A percentile compares a stretch with the other conserved stretches of the same genome.
Conservation (phyloP, 768 basidiomycete species). For the Lepiota subincarnata region DNA sequence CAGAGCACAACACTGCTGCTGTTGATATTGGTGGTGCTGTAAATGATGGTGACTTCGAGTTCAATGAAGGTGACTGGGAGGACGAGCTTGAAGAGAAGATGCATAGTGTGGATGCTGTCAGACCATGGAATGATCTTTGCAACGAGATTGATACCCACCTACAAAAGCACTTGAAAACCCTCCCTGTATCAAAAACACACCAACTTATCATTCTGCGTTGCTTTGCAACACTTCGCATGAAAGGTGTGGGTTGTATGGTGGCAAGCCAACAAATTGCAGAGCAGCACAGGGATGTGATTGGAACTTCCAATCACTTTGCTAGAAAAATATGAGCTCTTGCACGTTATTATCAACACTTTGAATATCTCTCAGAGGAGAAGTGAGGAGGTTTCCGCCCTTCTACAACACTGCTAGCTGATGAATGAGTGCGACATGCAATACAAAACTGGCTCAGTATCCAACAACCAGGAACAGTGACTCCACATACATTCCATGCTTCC, state of each 20-base stretch:
- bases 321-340: conserved; percentile 22
- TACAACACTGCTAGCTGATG: conserved; percentile 19
- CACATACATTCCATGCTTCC: conserved; percentile 18
- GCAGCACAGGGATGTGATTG: conserved; percentile 26
- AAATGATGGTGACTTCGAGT: too few species aligned
- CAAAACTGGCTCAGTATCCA: conserved; percentile 26
- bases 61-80: too few species aligned
- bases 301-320: conserved; percentile 25
- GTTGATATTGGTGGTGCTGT: too few species aligned
- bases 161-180: conserved; percentile 17
- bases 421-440: conserved; percentile 24
- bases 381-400: conserved; percentile 18
- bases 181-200: conserved; percentile 22
- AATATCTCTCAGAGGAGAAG: conserved; percentile 25
- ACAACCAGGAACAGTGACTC: conserved; percentile 30
- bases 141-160: conserved; percentile 24
- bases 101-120: too few species aligned
- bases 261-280: conserved; percentile 31
- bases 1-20: too few species aligned
- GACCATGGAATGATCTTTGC: conserved; percentile 20
- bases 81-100: too few species aligned
- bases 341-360: conserved; percentile 30
- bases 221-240: conserved; percentile 30
- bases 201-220: conserved; percentile 27
- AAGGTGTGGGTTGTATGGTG: conserved; percentile 20